Evolutionary conservation across 805 yeast genomes (phyloP).

Genomic region (Ogataea ganodermae): DNA sequence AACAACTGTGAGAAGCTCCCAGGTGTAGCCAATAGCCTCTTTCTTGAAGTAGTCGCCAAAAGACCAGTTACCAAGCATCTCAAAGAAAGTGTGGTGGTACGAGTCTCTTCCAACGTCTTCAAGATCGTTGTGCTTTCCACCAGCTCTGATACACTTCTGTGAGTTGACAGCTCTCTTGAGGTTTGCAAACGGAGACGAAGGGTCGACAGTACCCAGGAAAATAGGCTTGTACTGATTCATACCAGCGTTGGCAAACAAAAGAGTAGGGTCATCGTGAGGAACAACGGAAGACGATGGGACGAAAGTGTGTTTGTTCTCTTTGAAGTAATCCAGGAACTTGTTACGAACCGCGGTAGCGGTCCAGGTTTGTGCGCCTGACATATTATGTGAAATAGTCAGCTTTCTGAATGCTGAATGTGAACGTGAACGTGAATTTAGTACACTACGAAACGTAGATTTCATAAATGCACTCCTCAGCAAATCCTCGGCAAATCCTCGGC

Average conservation of each 20-base stretch:
- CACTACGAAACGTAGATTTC: slow-evolving; percentile 7
- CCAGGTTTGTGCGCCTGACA: slow-evolving; percentile 37
- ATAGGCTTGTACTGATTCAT: slow-evolving; percentile 99
- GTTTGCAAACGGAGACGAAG: slow-evolving; percentile 80
- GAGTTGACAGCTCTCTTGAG: slow-evolving; percentile 92
- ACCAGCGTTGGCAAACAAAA: slow-evolving; percentile 97
- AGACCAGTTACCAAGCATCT: slow-evolving; percentile 99
- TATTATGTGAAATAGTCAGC: slow-evolving; percentile 8
- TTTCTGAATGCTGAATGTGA: neutral
- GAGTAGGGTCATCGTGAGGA: slow-evolving; percentile 97
- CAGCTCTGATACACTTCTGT: slow-evolving; percentile 98
- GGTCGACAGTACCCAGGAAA: slow-evolving; percentile 96
- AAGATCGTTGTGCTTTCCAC: slow-evolving; percentile 97
- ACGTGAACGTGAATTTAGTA: slow-evolving; percentile 5
- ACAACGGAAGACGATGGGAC: slow-evolving; percentile 93
- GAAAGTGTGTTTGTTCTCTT: slow-evolving; percentile 66
- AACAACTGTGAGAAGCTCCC: slow-evolving; percentile 87
- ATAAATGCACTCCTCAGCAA: slow-evolving; percentile 1
- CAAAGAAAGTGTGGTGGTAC: slow-evolving; percentile 97
- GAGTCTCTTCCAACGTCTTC: slow-evolving; percentile 99
- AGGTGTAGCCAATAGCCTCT: slow-evolving; percentile 85
- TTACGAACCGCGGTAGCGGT: slow-evolving; percentile 60
- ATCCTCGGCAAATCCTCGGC: neutral
- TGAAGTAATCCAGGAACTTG: slow-evolving; percentile 84
- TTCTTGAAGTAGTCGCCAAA: slow-evolving; percentile 98